phyloP scores from a whole-genome alignment of 495 filamentous ascomycete genomes.

The Aspergillus nanangensis region DNA sequence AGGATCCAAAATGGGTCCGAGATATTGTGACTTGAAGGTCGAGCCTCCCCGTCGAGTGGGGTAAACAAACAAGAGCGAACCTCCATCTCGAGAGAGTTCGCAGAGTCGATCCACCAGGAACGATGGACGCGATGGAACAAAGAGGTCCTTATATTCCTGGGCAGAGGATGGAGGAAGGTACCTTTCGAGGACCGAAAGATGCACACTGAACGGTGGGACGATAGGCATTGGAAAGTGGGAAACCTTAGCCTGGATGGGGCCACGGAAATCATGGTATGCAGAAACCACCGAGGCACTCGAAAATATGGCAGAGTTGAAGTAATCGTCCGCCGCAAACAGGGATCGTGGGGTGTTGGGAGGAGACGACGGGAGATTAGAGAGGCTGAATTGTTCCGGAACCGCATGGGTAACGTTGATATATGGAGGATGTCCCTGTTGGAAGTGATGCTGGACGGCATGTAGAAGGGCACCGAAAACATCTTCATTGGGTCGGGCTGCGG shows the following conservation, averaged over 20 bases:
- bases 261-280: slow-evolving; percentile 51
- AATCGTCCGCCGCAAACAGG: slow-evolving; percentile 41
- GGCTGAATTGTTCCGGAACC: slow-evolving; percentile 57
- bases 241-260: slow-evolving; percentile 33
- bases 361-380: slow-evolving; percentile 58
- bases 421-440: slow-evolving; percentile 39
- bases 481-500: slow-evolving; percentile 26
- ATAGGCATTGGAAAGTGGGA: slow-evolving; percentile 53
- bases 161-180: slow-evolving; percentile 63
- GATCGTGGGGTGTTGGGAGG: slow-evolving; percentile 54
- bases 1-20: slow-evolving; percentile 65
- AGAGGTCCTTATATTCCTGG: slow-evolving; percentile 59
- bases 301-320: slow-evolving; percentile 54
- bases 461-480: slow-evolving; percentile 48
- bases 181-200: slow-evolving; percentile 64
- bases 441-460: slow-evolving; percentile 46
- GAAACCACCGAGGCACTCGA: slow-evolving; percentile 54
- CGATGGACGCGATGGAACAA: slow-evolving; percentile 50
- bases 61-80: slow-evolving; percentile 64
- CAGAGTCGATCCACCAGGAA: slow-evolving; percentile 63
- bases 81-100: slow-evolving; percentile 57
- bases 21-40: slow-evolving; percentile 60
- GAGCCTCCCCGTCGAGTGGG: slow-evolving; percentile 59
- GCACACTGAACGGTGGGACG: slow-evolving; percentile 59
- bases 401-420: slow-evolving; percentile 64